These are phyloP conservation scores for Stagonosporopsis tanaceti DNA, from an alignment of 2,329 filamentous ascomycete species.

Conservation along the genomic window DNA sequence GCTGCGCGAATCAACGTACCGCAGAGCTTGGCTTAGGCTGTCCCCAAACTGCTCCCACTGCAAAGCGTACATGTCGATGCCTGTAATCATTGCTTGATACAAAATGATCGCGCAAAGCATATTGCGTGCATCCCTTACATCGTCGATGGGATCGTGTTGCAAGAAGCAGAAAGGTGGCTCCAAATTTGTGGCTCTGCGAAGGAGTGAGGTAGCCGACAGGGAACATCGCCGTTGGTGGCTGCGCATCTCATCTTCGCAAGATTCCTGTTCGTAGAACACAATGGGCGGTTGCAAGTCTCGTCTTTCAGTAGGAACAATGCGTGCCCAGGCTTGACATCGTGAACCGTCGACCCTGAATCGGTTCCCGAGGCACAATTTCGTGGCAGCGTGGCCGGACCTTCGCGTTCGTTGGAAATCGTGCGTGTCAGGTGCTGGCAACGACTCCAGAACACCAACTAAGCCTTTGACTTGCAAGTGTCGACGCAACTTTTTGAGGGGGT, in stretches of 20 bases:
- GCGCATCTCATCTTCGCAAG: not conserved
- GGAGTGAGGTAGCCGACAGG: slow-evolving; percentile 19
- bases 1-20: slow-evolving; percentile 4
- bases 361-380: not conserved
- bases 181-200: slow-evolving; percentile 18
- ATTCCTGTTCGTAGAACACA: slow-evolving; percentile 4
- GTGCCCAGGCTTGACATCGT: slow-evolving; percentile 6
- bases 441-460: slow-evolving; percentile 2
- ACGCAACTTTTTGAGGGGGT: not conserved
- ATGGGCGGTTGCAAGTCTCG: slow-evolving; percentile 5
- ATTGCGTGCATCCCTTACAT: slow-evolving; percentile 2
- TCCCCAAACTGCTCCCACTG: slow-evolving; percentile 14
- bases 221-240: not conserved
- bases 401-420: not conserved
- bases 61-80: slow-evolving; percentile 10
- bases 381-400: not conserved
- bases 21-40: slow-evolving; percentile 14
- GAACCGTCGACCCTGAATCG: not conserved
- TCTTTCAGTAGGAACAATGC: not conserved
- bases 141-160: slow-evolving; percentile 10
- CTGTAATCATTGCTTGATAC: slow-evolving; percentile 13
- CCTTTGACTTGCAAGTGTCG: not conserved
- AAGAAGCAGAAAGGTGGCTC: slow-evolving; percentile 24
- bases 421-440: slow-evolving; percentile 4
- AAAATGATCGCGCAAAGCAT: slow-evolving; percentile 24